Percentiles rank a stretch among this genome's conserved stretches.
Evolutionary conservation across 2,329 filamentous ascomycete genomes (phyloP).

Genomic region (Tolypocladium inflatum): DNA sequence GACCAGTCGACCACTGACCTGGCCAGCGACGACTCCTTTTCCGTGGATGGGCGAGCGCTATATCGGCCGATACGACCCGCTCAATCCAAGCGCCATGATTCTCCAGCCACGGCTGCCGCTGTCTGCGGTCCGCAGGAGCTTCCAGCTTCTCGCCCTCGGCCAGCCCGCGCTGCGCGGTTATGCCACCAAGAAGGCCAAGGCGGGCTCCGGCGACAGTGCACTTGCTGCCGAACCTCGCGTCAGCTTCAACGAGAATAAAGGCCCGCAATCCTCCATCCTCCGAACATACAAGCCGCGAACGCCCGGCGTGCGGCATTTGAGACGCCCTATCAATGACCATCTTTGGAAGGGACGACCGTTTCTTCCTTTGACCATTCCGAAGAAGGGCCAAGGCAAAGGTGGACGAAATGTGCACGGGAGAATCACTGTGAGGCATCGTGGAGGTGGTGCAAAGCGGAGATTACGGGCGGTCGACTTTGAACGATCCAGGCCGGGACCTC

Average conservation of each 20-base stretch:
- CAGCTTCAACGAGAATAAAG: conserved; percentile 11
- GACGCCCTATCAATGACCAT: conserved; percentile 89
- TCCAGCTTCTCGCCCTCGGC: conserved; percentile 17
- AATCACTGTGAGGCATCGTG: conserved; percentile 83
- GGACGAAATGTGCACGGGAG: conserved; percentile 81
- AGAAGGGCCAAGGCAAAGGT: conserved; percentile 87
- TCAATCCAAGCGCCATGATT: conserved; percentile 13
- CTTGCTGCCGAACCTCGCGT: conserved; percentile 11
- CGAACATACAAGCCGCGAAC: conserved; percentile 91
- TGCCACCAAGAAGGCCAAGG: conserved; percentile 16
- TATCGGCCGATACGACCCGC: not conserved
- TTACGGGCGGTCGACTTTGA: conserved; percentile 89
- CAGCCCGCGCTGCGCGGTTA: conserved; percentile 18
- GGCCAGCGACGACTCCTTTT: not conserved
- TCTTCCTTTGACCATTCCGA: conserved; percentile 75
- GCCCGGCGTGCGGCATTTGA: conserved; percentile 84
- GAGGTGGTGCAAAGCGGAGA: conserved; percentile 84
- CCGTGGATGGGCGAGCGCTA: not conserved
- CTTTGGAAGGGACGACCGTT: conserved; percentile 89
- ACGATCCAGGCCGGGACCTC: conserved; percentile 68
- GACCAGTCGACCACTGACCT: not conserved
- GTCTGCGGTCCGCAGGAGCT: conserved; percentile 16
- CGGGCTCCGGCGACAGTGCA: conserved; percentile 6
- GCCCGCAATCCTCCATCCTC: conserved; percentile 38
- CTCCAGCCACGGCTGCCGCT: conserved; percentile 19